Base-by-base conservation (phyloP, 495 filamentous ascomycete genomes). In the Penicillium roqueforti region DNA sequence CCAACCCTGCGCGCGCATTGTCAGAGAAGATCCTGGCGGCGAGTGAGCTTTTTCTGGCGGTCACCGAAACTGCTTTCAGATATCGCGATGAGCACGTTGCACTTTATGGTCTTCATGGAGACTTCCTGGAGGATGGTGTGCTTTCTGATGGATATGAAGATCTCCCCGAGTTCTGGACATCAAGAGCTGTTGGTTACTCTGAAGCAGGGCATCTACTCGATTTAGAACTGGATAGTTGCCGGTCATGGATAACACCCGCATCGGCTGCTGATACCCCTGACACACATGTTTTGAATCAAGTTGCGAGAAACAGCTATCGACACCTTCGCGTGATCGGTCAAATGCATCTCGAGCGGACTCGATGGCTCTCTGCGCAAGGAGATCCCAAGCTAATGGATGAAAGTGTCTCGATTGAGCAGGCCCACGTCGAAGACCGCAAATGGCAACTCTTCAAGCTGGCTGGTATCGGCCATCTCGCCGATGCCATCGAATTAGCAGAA, bases 151-250 rank as follows among this genome's bases (percentile, higher is more conserved):
- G 76, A 34, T 89, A 84, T 61, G 72, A 83, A 28, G 81, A 74
- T 4, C 74, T 96, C 16, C 83, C 87, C 16, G 83, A 87, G 42
- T 84, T 88, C 51, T 97, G 92, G 92, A 95, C 89, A 4, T 87
- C 86, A 9, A 59, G 65, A 20, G 60, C 48, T 40, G 67, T 73
- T 41, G 66, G 67, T 10, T 77, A 76, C 51, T 59, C 63, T 32
- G 75, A 76, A 56, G 83, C 79, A 22, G 71, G 76, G 2, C 83
- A 83, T 43, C 51, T 77, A 19, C 62, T 77, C 40, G 71, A 77
- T 47, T 61, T 72, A 45, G 72, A 77, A 48, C 65, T 76, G 14
- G 75, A 75, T 26, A 75, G 66, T 36, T 71, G 68, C 58, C 71
- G 68, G 20, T 63, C 67, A 26, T 76, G 70, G 72, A 69, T 68